Evolutionary conservation across 1,139 yeast species (phyloP).

Genomic region (Nematodospora anomalae): DNA sequence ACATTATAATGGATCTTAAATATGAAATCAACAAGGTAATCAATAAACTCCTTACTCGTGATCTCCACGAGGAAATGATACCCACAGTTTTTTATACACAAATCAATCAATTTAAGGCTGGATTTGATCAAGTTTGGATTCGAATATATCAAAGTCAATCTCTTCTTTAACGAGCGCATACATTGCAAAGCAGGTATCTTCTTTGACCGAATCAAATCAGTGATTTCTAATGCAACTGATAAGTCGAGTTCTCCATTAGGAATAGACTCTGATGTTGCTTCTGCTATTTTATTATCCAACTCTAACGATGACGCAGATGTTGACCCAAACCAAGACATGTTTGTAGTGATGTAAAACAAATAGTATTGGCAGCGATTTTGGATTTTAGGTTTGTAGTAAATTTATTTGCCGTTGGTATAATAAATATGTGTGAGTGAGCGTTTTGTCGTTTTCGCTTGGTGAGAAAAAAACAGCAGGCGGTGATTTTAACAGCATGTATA

Average conservation of each 20-base stretch:
- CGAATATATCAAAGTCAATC: constrained; percentile 58
- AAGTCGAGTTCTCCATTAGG: constrained; percentile 92
- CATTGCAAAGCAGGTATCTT: constrained; percentile 81
- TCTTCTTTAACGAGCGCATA: constrained; percentile 76
- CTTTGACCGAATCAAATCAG: constrained; percentile 84
- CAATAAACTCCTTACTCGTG: constrained; percentile 85
- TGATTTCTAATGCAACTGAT: constrained; percentile 76
- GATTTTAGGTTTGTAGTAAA: too few species aligned
- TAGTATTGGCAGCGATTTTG: too few species aligned
- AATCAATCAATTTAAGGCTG: constrained; percentile 73
- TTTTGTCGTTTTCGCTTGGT: too few species aligned
- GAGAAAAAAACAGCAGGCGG: too few species aligned
- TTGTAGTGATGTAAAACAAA: too few species aligned
- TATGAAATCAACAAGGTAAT: constrained; percentile 54
- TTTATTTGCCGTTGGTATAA: too few species aligned
- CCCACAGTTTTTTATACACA: constrained; percentile 94
- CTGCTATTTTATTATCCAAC: constrained; percentile 64
- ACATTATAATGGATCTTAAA: constrained; percentile 40
- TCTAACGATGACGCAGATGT: constrained; percentile 38
- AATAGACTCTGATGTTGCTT: constrained; percentile 84
- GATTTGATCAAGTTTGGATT: constrained; percentile 80
- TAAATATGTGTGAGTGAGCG: too few species aligned
- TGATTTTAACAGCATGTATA: too few species aligned
- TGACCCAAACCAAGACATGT: constrained; percentile 65
- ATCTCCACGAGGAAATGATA: constrained; percentile 77